These are phyloP conservation scores for Apiospora phragmitis DNA, from an alignment of 2,329 filamentous ascomycete species.

Conservation along the genomic window DNA sequence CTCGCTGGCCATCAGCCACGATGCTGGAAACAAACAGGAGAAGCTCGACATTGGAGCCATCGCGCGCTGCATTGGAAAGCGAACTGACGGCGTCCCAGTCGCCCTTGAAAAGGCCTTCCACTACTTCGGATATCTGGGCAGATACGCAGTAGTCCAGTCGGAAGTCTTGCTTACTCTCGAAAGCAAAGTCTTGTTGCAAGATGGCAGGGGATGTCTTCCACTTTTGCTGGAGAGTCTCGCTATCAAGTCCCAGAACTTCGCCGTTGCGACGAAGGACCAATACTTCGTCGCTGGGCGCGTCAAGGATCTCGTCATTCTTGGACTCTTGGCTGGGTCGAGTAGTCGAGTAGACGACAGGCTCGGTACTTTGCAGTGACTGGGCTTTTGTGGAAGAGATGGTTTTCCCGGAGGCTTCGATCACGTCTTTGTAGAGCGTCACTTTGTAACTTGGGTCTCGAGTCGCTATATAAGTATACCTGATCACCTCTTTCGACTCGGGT, in stretches of 20 bases:
- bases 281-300: conserved; percentile 36
- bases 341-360: conserved; percentile 45
- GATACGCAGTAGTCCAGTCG: conserved; percentile 52
- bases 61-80: conserved; percentile 48
- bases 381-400: conserved; percentile 52
- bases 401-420: conserved; percentile 50
- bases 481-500: conserved; percentile 46
- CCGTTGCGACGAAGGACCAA: conserved; percentile 62
- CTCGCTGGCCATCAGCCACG: conserved; percentile 26
- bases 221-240: conserved; percentile 50
- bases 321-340: conserved; percentile 29
- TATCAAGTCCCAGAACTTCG: conserved; percentile 60
- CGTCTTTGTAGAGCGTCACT: conserved; percentile 61
- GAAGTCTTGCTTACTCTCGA: conserved; percentile 35
- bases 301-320: conserved; percentile 25
- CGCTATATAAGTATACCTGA: conserved; percentile 63
- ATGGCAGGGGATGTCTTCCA: conserved; percentile 47
- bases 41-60: conserved; percentile 47
- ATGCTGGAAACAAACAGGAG: conserved; percentile 51
- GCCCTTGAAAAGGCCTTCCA: conserved; percentile 56
- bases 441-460: conserved; percentile 51
- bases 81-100: conserved; percentile 52
- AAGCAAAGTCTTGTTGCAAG: conserved; percentile 42
- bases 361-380: conserved; percentile 41
- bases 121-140: conserved; percentile 47